Evolutionary conservation across 202 grass and related monocot genomes (phyloP).

Genomic region (Thinopyrum obtusiflorum): DNA sequence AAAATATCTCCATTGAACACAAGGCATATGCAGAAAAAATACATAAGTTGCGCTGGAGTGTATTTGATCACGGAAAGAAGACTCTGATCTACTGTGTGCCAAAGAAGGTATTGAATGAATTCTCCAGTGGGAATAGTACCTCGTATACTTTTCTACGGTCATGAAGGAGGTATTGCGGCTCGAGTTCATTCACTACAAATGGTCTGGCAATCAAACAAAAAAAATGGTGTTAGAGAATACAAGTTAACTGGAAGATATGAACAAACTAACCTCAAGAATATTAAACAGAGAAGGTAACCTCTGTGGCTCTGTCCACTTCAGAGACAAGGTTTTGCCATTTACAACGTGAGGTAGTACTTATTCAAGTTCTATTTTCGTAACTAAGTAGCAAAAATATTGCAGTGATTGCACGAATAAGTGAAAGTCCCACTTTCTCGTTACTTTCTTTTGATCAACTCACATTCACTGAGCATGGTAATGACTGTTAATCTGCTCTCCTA

Average conservation of each 20-base stretch:
- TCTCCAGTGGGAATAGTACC: conserved; percentile 45
- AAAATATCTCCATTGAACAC: conserved; percentile 12
- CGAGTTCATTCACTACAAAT: conserved; percentile 96
- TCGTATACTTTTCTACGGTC: conserved; percentile 99
- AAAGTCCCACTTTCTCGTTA: not conserved
- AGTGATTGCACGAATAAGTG: not conserved
- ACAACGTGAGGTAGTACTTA: not conserved
- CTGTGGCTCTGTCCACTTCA: not conserved
- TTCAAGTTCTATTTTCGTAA: conserved; percentile 7
- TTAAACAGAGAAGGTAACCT: conserved; percentile 25
- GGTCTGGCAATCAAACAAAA: conserved; percentile 56
- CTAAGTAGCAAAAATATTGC: not conserved
- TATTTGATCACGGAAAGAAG: conserved; percentile 23
- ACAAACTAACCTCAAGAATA: conserved; percentile 16
- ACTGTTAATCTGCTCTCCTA: not conserved
- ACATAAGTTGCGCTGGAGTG: conserved; percentile 8
- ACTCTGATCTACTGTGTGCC: not conserved
- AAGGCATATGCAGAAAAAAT: conserved; percentile 20
- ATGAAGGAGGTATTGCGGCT: conserved; percentile 85
- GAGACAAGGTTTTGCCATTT: not conserved
- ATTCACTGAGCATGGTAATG: not conserved
- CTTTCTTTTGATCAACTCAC: conserved; percentile 12
- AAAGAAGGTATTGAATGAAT: conserved; percentile 30
- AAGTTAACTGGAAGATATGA: conserved; percentile 30
- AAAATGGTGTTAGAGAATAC: conserved; percentile 25